Evolutionary conservation across 2,329 filamentous ascomycete genomes (phyloP).

Genomic region (Phyllosticta citrichinensis): DNA sequence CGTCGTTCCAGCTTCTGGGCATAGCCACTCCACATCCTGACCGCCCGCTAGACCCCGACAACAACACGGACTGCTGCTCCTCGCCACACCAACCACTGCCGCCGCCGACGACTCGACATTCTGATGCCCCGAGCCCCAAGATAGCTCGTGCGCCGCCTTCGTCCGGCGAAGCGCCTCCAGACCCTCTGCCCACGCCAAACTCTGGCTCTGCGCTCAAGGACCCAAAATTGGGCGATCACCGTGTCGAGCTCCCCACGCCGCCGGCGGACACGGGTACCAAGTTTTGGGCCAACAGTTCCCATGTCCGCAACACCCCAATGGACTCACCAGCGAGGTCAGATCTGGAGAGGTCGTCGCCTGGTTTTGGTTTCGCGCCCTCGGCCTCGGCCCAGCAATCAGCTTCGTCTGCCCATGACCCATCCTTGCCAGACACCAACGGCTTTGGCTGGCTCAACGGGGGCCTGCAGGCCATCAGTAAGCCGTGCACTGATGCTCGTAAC

Average conservation of each 20-base stretch:
- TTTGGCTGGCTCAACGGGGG: slow-evolving; percentile 22
- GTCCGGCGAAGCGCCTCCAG: neutral
- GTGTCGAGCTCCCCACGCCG: slow-evolving; percentile 35
- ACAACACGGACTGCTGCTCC: slow-evolving; percentile 17
- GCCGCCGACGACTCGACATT: slow-evolving; percentile 28
- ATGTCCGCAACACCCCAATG: slow-evolving; percentile 25
- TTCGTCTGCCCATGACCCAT: neutral
- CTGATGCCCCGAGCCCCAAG: slow-evolving; percentile 29
- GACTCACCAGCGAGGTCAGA: slow-evolving; percentile 33
- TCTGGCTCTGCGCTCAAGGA: neutral
- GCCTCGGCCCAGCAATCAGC: neutral
- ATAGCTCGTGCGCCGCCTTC: slow-evolving; percentile 15
- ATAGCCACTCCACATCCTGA: slow-evolving; percentile 40
- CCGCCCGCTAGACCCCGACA: slow-evolving; percentile 18
- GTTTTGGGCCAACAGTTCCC: slow-evolving; percentile 30
- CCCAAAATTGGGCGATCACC: slow-evolving; percentile 12
- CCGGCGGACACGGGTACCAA: slow-evolving; percentile 33
- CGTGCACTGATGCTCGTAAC: neutral
- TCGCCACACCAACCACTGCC: slow-evolving; percentile 11
- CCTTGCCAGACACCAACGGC: slow-evolving; percentile 11
- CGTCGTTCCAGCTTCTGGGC: slow-evolving; percentile 43
- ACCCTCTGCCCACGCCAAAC: slow-evolving; percentile 1
- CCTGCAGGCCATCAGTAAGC: slow-evolving; percentile 26
- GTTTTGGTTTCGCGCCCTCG: slow-evolving; percentile 12
- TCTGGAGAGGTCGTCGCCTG: slow-evolving; percentile 15